Evolutionary conservation across 1,284 basidiomycete genomes (phyloP).

Genomic region (Cystobasidiaceae sp.): DNA sequence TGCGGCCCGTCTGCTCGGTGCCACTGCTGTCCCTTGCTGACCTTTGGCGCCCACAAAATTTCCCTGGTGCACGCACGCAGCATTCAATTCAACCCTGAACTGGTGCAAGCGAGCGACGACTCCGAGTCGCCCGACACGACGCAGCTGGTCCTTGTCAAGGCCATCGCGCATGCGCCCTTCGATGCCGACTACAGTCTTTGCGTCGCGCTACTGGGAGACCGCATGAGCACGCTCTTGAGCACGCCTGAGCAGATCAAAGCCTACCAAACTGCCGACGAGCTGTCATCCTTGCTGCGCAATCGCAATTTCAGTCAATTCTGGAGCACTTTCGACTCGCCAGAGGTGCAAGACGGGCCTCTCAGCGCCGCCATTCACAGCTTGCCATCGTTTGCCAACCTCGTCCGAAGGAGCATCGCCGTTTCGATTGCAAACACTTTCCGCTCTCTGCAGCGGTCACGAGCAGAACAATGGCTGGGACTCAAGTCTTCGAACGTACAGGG

Average conservation of each 20-base stretch:
- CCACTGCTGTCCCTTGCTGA: no score
- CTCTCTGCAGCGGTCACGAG: conserved; percentile 1
- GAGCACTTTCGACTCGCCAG: conserved; percentile 1
- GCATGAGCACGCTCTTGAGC: conserved; percentile 41
- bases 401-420: conserved; percentile 11
- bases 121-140: conserved; percentile 14
- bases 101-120: conserved; percentile 82
- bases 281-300: conserved; percentile 5
- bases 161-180: conserved; percentile 69
- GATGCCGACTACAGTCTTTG: conserved; percentile 81
- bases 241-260: conserved; percentile 13
- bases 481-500: conserved; percentile 1
- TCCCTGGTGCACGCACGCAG: conserved; percentile 50
- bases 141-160: conserved; percentile 70
- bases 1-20: neutral
- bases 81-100: conserved; percentile 92
- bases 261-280: conserved; percentile 6
- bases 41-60: conserved; percentile 5
- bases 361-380: conserved; percentile 10
- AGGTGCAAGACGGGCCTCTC: conserved; percentile 10
- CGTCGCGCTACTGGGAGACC: conserved; percentile 78
- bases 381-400: conserved; percentile 15
- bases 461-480: conserved; percentile 19
- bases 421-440: conserved; percentile 20
- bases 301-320: conserved; percentile 24